Base-by-base conservation (phyloP, 2,329 filamentous ascomycete species). In the Penicillium vulpinum region DNA sequence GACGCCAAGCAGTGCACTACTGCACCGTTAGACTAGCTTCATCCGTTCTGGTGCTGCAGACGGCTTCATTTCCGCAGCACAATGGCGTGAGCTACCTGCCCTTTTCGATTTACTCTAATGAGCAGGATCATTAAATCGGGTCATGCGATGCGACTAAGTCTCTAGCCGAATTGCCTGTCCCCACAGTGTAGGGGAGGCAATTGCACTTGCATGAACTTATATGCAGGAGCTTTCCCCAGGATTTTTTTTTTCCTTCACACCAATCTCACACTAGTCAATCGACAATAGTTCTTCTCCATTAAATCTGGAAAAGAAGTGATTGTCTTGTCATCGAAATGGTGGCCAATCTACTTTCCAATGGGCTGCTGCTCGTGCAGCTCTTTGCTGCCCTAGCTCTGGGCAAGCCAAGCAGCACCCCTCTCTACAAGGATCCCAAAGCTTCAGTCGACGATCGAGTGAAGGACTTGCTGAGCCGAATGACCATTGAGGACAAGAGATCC, bases 401-500 rank as follows among this genome's bases (percentile, higher is more conserved):
- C 11, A 59, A 64, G 11, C 47, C 45, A n/a, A 38, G 53, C 56
- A 53, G 40, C 2, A 62, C 50, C 4, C 70, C 70, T 0, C 54
- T 67, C 1, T 90, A 89, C 80, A 89, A 88, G 69, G 78, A 90
- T 68, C 76, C 86, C 5, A 78, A 78, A 54, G 83, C 85, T 6
- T 75, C 84, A 8, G 77, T 90, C 15, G 85, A 89, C 50, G 83
- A 82, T 48, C 81, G 89, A 57, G 83, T 91, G 11, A 71, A 82
- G 10, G 88, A 91, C 69, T 80, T 92, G 5, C 74, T 92, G 51
- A 82, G 83, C 13, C 83, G 86, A 24, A 92, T 92, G 89, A 90
- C 86, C 0, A 82, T 90, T 53, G 80, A 88, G 66, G 89, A 92
- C 58, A 92, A 92, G 75, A 83, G 85, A 43, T 81, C 86, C 1